Evolutionary conservation across 2,329 filamentous ascomycete species (phyloP), one percentile per base, ranked within the genome.

Genomic region (Samsoniella hepiali): DNA sequence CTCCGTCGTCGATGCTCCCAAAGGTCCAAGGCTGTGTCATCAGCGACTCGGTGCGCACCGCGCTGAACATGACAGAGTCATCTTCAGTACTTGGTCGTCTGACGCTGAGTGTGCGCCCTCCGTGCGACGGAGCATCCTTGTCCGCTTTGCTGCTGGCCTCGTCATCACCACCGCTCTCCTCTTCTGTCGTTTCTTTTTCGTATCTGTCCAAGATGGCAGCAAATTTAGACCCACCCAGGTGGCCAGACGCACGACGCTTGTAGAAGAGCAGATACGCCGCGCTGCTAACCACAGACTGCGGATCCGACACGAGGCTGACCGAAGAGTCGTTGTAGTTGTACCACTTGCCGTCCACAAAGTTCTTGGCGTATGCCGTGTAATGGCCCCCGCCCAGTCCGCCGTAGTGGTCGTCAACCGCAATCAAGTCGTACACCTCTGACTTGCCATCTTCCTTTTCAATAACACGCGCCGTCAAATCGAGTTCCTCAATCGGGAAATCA

Each of bases 181-280:
- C 67, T 10, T 70, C 80, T 66, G 78, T 79, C 57, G 76, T 73
- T 32, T 75, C 77, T 65, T 83, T 82, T 67, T 83, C 81, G 71
- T 84, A 90, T 62, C 83, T 81, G 59, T 88, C 84, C 61, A 91
- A 81, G 57, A 97, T 87, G 67, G 88, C 81, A 68, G 88, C 84
- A 65, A 97, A 88, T 58, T 84, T 84, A 51, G 88, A 83, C 32
- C 93, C 93, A 63, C 95, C 95, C 68, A 99, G 86, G 66, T 92
- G 90, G 66, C 77, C 77, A 8, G 84, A 82, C 5, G 92, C 91
- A 67, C 92, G 89, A 63, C 95, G 90, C 47, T 95, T 91, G 78
- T 99, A 99, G 81, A 99, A 99, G 40, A 99, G 82, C 11, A 99
- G 84, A 76, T 99, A 99, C 0, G 95, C 95, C 27, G 90, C 88